Evolutionary conservation across 1,284 basidiomycete genomes (phyloP).

Genomic region (Sporisorium iseilematis-ciliati): DNA sequence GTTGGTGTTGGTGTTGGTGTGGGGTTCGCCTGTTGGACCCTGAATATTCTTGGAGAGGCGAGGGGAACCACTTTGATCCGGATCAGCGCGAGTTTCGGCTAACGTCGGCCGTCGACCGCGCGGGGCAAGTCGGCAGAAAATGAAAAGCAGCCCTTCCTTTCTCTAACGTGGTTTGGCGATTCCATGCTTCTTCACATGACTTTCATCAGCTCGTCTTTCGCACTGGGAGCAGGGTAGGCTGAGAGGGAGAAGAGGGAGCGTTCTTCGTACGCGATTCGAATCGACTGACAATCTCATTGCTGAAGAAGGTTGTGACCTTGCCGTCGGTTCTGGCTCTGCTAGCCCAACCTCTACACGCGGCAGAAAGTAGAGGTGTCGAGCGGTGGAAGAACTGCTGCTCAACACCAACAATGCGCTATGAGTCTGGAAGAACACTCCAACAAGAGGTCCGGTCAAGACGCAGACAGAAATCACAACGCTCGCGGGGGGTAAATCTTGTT

Average conservation of each 20-base stretch:
- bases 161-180: background rate
- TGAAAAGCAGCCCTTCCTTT: background rate
- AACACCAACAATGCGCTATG: too few species aligned
- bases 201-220: too few species aligned
- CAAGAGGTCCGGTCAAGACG: background rate
- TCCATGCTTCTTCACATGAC: too few species aligned
- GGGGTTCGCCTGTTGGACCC: slow-evolving; percentile 3
- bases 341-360: too few species aligned
- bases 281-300: too few species aligned
- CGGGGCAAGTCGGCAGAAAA: slow-evolving; percentile 5
- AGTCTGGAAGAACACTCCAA: background rate
- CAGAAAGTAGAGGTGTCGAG: too few species aligned
- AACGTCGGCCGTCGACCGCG: slow-evolving; percentile 21
- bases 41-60: background rate
- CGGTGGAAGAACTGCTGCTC: too few species aligned
- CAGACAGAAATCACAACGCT: background rate
- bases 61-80: slow-evolving; percentile 27
- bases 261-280: too few species aligned
- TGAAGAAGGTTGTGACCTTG: too few species aligned
- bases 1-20: background rate
- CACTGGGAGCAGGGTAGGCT: too few species aligned
- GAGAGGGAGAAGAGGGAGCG: too few species aligned
- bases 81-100: background rate
- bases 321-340: too few species aligned
- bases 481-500: slow-evolving; percentile 27